Evolutionary conservation across 2,329 filamentous ascomycete genomes (phyloP), one percentile per base, ranked within the genome.

Genomic region (Aspergillus sp.): DNA sequence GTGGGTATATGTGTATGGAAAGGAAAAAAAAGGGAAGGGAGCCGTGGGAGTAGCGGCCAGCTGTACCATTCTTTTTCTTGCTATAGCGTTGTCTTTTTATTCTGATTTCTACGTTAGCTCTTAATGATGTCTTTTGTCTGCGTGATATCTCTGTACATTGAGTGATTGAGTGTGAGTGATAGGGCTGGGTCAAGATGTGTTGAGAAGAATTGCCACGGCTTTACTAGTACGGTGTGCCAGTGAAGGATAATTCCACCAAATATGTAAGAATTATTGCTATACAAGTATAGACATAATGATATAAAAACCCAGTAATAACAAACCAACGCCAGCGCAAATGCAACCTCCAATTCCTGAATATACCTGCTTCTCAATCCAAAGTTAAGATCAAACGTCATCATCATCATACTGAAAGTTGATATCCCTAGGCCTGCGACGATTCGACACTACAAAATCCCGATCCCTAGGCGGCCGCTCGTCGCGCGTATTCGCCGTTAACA

Each of bases 371-470:
- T 12, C 34, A 9, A 10, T 12, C 2, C 34, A 6, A 12, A 5
- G 12, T 5, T 12, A 7, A 12, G 10, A 19, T 27, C 19, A 39
- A 39, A 90, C 85, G 42, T 79, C 83, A 61, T 89, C 86, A 65
- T 98, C 93, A 64, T 98, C 88, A 64, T 95, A 98, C 55, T 88
- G 81, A 63, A 97, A 98, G 58, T 86, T 83, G 52, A 98, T 94
- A 67, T 98, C 90, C 57, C 85, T 79, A 41, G 91, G 88, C 35
- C 91, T 77, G 54, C 83, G 78, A 28, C 80, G 81, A 62, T 96
- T 95, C 50, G 80, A 81, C 46, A 80, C 76, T 28, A 95, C 89
- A 61, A 98, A 97, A 7, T 93, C 85, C 47, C 85, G 86, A 61
- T 98, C 89, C 3, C 91, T 93, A 0, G 86, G 85, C 0, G 93